These are phyloP conservation scores for Pseudomicrostroma phylloplanum DNA, from an alignment of 1,284 basidiomycete species.

Conservation along the genomic window DNA sequence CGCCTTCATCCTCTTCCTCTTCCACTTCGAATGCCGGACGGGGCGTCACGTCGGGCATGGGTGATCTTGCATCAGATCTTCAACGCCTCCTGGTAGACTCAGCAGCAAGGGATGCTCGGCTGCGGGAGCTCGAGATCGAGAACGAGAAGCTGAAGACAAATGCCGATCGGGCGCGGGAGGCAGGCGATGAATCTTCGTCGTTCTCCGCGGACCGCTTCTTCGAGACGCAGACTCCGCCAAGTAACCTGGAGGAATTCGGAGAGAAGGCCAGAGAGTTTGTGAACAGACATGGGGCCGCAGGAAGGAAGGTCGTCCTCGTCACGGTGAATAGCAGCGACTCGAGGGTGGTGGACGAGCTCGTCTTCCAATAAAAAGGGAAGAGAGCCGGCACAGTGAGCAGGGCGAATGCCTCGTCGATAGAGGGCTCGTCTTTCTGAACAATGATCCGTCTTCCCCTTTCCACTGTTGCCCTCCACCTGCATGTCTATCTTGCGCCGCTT, in stretches of 20 bases:
- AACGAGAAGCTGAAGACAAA: constrained; percentile 39
- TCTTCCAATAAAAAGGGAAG: neutral
- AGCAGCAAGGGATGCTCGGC: constrained; percentile 24
- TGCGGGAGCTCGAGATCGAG: constrained; percentile 41
- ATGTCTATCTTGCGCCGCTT: neutral
- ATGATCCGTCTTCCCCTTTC: neutral
- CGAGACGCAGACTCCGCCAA: constrained; percentile 29
- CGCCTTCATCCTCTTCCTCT: neutral
- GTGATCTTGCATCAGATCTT: neutral
- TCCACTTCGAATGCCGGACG: constrained; percentile 5
- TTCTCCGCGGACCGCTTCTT: constrained; percentile 32
- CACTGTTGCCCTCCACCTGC: constrained; percentile 11
- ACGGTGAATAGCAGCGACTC: constrained; percentile 63
- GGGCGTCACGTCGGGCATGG: neutral
- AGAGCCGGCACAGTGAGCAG: too few species aligned
- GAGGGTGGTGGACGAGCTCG: neutral
- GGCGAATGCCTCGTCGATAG: neutral
- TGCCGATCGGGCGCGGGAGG: constrained; percentile 12
- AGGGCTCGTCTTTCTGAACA: neutral
- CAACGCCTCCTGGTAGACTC: neutral
- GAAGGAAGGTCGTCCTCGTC: constrained; percentile 78
- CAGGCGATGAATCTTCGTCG: neutral
- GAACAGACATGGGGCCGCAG: constrained; percentile 60
- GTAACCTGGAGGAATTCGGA: constrained; percentile 22
- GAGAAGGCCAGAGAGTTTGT: constrained; percentile 58